Base-by-base conservation (phyloP, 108 stramenopile species). In the Skeletonema grethae region DNA sequence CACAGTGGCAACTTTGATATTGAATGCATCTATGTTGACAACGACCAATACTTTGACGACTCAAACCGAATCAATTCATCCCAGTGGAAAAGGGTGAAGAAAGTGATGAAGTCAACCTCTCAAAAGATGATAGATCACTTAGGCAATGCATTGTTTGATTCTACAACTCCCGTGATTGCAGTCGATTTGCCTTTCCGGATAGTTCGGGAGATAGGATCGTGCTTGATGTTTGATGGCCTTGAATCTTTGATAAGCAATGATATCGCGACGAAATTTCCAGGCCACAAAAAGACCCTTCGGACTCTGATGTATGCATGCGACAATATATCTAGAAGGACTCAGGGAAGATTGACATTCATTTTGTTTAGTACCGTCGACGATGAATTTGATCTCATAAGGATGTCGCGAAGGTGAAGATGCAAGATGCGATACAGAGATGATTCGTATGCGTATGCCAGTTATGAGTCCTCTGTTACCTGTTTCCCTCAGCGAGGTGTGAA, bases 11-110 rank as follows among this genome's bases (percentile, higher is more conserved):
- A 77, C 30, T 63, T 76, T 13, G 66, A 72, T 28, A 59, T 89
- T 15, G 88, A 91, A 22, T 94, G 90, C 58, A 85, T 90, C 9
- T 90, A 83, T 58, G 82, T 94, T 55, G 82, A 85, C 7, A 65
- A 83, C 12, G 90, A 90, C 55, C 88, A 89, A 65, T 94, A 84
- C 67, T 94, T 71, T 74, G 67, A 75, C 58, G 29, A 69, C 31
- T 67, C 67, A 18, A 62, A 83, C 41, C 74, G 60, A 61, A 56
- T 34, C 7, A 39, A 53, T 65, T 71, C 72, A 63, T 11, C 78
- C 0, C 61, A 72, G 41, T 63, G 66, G 71, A 79, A 72, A 57
- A 36, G 63, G 20, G 56, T 79, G 1, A 68, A 61, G 50, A 79
- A 79, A 56, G 60, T 68, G 13, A 79, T 72, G 66, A 79, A 79